Evolutionary conservation across 257 asterid species (phyloP).

Genomic region (Ligustrum vulgare): DNA sequence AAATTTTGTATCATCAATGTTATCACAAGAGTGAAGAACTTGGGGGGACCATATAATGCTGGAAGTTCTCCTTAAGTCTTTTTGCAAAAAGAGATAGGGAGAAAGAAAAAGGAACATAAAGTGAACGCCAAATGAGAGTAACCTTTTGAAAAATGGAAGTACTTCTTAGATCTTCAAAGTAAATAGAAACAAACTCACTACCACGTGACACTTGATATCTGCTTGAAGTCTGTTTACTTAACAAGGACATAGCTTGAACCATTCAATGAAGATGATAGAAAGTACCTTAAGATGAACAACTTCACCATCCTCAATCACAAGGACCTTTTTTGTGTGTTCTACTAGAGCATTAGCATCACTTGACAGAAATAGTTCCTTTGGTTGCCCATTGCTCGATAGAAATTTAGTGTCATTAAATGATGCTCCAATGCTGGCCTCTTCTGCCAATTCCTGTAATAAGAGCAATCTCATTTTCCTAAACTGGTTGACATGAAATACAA

Average conservation of each 20-base stretch:
- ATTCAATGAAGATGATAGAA: background rate
- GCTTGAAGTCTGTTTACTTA: constrained; percentile 18
- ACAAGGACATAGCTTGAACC: constrained; percentile 3
- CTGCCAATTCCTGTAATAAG: constrained; percentile 58
- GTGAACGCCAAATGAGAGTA: background rate
- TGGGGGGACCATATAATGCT: too few relatives aligned
- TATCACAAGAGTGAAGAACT: too few relatives aligned
- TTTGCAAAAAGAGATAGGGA: too few relatives aligned
- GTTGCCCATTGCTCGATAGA: constrained; percentile 65
- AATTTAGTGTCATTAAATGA: constrained; percentile 58
- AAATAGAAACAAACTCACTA: background rate
- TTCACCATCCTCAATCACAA: constrained; percentile 85
- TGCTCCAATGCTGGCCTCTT: constrained; percentile 48
- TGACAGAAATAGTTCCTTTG: constrained; percentile 77
- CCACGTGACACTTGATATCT: background rate
- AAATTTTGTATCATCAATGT: too few relatives aligned
- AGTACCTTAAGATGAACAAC: constrained; percentile 86
- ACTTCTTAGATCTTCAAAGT: constrained; percentile 2
- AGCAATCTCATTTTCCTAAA: constrained; percentile 20
- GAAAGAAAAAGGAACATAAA: background rate
- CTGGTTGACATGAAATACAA: background rate
- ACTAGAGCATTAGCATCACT: constrained; percentile 94
- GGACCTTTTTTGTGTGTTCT: constrained; percentile 88
- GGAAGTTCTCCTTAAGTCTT: too few relatives aligned
- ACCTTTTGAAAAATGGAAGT: background rate